phyloP scores from a whole-genome alignment of 768 basidiomycete species.

The Mycena galopus region DNA sequence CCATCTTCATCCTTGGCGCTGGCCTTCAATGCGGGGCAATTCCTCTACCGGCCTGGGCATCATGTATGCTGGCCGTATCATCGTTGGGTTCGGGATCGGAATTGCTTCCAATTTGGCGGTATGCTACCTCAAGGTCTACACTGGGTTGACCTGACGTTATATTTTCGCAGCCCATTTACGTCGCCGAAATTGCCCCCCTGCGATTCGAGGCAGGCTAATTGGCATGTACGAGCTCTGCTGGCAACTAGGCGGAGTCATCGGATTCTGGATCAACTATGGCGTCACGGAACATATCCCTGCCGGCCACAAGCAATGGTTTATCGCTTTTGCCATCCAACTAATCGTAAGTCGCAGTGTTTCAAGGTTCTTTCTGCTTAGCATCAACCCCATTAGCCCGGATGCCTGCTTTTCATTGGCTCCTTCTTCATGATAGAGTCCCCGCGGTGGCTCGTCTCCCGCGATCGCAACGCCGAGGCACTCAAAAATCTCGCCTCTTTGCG shows the following conservation, averaged over 20 bases:
- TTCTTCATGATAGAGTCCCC: constrained; percentile 52
- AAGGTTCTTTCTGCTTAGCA: neutral
- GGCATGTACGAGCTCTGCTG: constrained; percentile 64
- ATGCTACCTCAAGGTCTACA: neutral
- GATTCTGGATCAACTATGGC: constrained; percentile 56
- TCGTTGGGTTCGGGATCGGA: constrained; percentile 58
- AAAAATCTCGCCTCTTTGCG: constrained; percentile 50
- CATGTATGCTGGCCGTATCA: constrained; percentile 57
- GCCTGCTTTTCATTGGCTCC: constrained; percentile 49
- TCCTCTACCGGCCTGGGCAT: constrained; percentile 50
- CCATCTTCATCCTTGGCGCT: constrained; percentile 58
- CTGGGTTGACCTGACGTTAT: neutral
- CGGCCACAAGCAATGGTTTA: constrained; percentile 51
- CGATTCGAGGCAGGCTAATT: constrained; percentile 61
- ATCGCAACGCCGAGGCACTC: constrained; percentile 46
- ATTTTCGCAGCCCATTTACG: constrained; percentile 50
- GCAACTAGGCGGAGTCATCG: constrained; percentile 61
- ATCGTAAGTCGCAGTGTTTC: constrained; percentile 41
- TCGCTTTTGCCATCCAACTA: constrained; percentile 55
- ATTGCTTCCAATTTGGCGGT: constrained; percentile 51
- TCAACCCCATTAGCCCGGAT: constrained; percentile 44
- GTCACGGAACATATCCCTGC: constrained; percentile 45
- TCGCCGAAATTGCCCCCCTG: constrained; percentile 61
- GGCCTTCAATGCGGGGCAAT: constrained; percentile 51
- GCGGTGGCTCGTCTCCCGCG: constrained; percentile 53